Base-by-base conservation (phyloP, 1,284 basidiomycete species). In the Malassezia arunalokei region DNA sequence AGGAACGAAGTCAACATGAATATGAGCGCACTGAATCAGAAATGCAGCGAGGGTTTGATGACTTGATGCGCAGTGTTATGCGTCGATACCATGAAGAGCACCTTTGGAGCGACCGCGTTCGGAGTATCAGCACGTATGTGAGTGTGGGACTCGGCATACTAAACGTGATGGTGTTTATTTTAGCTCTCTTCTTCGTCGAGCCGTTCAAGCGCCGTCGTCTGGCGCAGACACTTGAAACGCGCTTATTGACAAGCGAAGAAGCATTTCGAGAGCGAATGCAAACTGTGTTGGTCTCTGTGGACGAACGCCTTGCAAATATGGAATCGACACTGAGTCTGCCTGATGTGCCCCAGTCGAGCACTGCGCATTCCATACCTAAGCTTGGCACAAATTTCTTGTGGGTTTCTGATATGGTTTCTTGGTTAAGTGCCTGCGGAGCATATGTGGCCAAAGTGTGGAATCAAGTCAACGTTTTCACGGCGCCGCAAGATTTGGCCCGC, bases 141-240 rank as follows among this genome's bases (percentile, higher is more conserved):
- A 64, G 62, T 47, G 35, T 68, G 14, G 43, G 58, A 1, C 60
- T 71, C 14, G 68, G 59, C 7, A 63, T 57, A 1, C 47, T 73
- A 29, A 73, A 73, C 47, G 63, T 70, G 7, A 20, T 69, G 8
- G 29, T 73, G 46, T 73, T 73, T 40, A 57, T 66, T 12, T 30
- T 67, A 1, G 70, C 70, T 5, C 63, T 73, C 29, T 32, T 73
- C 31, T 17, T 73, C 2, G 68, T 73, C 2, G 70, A 73, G 51
- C 70, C 70, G n/a, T 71, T 64, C 47, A 73, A 73, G 55, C 53
- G 70, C 27, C 63, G 60, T n/a, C 66, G 56, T 48, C 51, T 73
- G 6, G 70, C 68, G 5, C 55, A 65, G 35, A 69, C 65, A n/a
- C 66, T 73, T 9, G 70, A 73, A 45, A 41, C 40, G 28, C 56